phyloP scores from a whole-genome alignment of 2,329 filamentous ascomycete genomes.

The Colletotrichum kahawae region DNA sequence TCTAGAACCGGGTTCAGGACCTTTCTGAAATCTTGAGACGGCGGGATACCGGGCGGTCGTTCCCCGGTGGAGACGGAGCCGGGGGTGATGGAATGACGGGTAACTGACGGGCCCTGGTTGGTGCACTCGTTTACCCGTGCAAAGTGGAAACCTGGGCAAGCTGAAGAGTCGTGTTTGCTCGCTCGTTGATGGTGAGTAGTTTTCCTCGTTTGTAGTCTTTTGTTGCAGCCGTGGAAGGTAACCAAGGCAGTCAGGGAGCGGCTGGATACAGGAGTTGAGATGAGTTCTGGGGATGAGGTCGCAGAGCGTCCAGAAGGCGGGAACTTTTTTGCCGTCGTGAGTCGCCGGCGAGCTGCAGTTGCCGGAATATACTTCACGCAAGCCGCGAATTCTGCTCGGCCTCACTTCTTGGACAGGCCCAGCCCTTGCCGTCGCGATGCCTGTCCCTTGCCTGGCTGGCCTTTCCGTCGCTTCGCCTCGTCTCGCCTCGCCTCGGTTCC shows the following conservation, averaged over 20 bases:
- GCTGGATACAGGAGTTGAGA: not conserved
- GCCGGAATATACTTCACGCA: not conserved
- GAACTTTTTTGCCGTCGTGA: not conserved
- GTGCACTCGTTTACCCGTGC: not conserved
- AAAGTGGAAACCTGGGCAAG: not conserved
- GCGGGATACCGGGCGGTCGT: conserved; percentile 15
- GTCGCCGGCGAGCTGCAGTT: not conserved
- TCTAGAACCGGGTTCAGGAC: conserved; percentile 15
- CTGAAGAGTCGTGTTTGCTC: not conserved
- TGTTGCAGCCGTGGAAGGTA: not conserved
- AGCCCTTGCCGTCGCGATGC: not conserved
- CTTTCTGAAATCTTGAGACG: conserved; percentile 19
- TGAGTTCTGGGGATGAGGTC: not conserved
- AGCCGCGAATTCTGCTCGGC: not conserved
- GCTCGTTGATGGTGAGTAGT: not conserved
- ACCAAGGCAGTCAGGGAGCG: not conserved
- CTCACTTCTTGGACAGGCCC: not conserved
- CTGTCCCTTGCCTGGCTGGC: not conserved
- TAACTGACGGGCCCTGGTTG: not conserved
- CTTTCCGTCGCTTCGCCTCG: conserved; percentile 13
- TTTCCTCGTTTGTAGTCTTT: not conserved
- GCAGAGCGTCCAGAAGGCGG: not conserved
- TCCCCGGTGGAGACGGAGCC: conserved; percentile 16
- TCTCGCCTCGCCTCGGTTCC: conserved; percentile 7
- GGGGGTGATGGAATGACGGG: conserved; percentile 13